Base-by-base conservation (phyloP, 768 basidiomycete species). In the Leccinellum luteum region DNA sequence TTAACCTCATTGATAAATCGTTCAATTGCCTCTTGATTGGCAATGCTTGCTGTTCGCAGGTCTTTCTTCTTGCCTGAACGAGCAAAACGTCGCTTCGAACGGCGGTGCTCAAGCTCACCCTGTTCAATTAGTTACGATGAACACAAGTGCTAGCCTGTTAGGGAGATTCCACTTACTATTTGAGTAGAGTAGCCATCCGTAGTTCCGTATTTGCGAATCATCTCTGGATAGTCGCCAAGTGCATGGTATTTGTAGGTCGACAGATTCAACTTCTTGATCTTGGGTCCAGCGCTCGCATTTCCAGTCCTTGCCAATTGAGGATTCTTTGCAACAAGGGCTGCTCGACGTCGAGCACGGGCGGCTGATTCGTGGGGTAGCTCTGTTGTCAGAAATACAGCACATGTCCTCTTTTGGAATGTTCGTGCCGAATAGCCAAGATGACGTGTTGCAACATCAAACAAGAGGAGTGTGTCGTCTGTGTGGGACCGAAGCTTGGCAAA, bases 11-110 rank as follows among this genome's bases (percentile, higher is more conserved):
- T 27, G 55, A 73, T 21, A 27, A 57, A 27, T 38, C 61, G 12
- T 52, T 67, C 55, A n/a, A 67, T 58, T 3, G 59, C 52, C 17
- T 68, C 62, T 5, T 64, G 65, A 3, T 60, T 52, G 0, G 68
- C 67, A 34, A 80, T 75, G 3, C 54, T 78, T 68, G 0, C 38
- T 5, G 3, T 35, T 43, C 17, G 62, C 45, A 19, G 66, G 0
- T 14, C 52, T 69, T 52, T 51, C 25, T 66, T 70, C 56, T 78
- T 78, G 55, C 75, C 76, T 0, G 76, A 76, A 0, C 66, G 49
- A 0, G 52, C 60, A 50, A 76, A 81, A 10, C 72, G 59, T 0
- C 64, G 62, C 58, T 81, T 81, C 8, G 73, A 57, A 0, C 55
- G 59, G 0, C 69, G 60, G 51, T 81, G 77, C 47, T 76, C 67